A percentile compares a stretch with the other conserved stretches of the same genome.
Conservation (phyloP, 768 basidiomycete genomes). For the Tulasnella calospora region DNA sequence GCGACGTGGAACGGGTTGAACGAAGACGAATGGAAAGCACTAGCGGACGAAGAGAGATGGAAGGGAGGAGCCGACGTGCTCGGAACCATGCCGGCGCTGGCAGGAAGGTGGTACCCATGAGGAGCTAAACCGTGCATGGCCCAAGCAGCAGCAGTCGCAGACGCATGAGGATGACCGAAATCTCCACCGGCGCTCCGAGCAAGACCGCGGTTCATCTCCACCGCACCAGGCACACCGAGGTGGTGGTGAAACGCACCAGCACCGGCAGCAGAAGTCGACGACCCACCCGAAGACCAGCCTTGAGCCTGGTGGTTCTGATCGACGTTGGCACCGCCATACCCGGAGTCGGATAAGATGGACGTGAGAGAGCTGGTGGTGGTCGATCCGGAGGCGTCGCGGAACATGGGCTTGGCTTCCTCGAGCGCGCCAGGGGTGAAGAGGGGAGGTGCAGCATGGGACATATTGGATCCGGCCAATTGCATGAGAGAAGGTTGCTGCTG, state of each 20-base stretch:
- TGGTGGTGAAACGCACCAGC: background rate
- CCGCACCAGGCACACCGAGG: background rate
- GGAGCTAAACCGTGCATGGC: background rate
- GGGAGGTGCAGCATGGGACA: slow-evolving; percentile 38
- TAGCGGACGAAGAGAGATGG: background rate
- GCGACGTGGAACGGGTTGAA: too few relatives aligned
- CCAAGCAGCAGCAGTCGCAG: background rate
- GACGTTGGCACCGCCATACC: background rate
- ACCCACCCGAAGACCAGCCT: background rate
- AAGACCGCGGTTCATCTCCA: background rate
- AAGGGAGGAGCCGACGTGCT: too few relatives aligned
- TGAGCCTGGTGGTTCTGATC: background rate
- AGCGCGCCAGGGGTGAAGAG: slow-evolving; percentile 94
- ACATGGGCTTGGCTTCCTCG: slow-evolving; percentile 42
- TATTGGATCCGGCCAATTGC: background rate
- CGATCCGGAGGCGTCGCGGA: slow-evolving; percentile 28
- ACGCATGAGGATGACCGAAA: background rate
- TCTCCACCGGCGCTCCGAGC: background rate
- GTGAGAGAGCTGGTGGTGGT: slow-evolving; percentile 2
- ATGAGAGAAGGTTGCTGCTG: background rate
- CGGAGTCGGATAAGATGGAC: background rate
- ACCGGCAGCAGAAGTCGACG: background rate
- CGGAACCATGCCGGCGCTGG: too few relatives aligned
- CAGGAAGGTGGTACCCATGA: background rate
- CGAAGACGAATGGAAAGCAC: background rate